phyloP scores from a whole-genome alignment of 73 alveolate genomes.

The Stentor coeruleus region DNA sequence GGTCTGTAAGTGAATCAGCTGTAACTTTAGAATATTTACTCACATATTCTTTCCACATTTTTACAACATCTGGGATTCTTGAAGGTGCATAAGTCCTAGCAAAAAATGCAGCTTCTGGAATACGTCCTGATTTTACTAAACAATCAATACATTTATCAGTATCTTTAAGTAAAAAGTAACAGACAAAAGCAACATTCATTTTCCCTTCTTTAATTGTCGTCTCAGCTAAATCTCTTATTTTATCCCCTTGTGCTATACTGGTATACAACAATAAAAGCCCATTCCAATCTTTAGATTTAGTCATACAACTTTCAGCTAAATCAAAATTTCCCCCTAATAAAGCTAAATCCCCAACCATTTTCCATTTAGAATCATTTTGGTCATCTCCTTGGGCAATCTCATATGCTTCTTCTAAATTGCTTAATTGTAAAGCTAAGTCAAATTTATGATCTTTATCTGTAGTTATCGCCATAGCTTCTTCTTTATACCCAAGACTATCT shows the following conservation, averaged over 20 bases:
- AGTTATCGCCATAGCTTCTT: slow-evolving; percentile 83
- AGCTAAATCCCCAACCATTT: slow-evolving; percentile 93
- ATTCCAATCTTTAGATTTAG: slow-evolving; percentile 75
- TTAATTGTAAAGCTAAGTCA: slow-evolving; percentile 74
- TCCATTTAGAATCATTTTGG: slow-evolving; percentile 66
- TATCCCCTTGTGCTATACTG: slow-evolving; percentile 64
- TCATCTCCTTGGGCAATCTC: slow-evolving; percentile 70
- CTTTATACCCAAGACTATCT: slow-evolving; percentile 70
- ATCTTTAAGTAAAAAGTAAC: slow-evolving; percentile 64
- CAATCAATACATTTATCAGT: slow-evolving; percentile 62
- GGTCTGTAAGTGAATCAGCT: slow-evolving; percentile 43
- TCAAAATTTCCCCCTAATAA: slow-evolving; percentile 75
- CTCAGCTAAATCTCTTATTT: slow-evolving; percentile 63
- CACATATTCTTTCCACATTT: slow-evolving; percentile 72
- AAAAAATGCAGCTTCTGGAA: slow-evolving; percentile 93
- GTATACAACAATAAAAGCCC: slow-evolving; percentile 75
- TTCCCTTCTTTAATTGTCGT: slow-evolving; percentile 61
- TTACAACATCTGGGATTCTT: slow-evolving; percentile 57
- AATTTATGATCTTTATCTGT: slow-evolving; percentile 87
- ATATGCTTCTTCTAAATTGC: slow-evolving; percentile 77
- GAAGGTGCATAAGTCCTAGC: slow-evolving; percentile 93
- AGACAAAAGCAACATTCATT: slow-evolving; percentile 87
- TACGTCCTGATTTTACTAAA: slow-evolving; percentile 70
- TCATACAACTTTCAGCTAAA: slow-evolving; percentile 80
- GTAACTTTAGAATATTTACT: slow-evolving; percentile 42